A percentile compares a stretch with the other conserved stretches of the same genome.
These are phyloP conservation scores for Phaeophleospora eucalypticola DNA, from an alignment of 2,329 filamentous ascomycete genomes.

Conservation along the genomic window DNA sequence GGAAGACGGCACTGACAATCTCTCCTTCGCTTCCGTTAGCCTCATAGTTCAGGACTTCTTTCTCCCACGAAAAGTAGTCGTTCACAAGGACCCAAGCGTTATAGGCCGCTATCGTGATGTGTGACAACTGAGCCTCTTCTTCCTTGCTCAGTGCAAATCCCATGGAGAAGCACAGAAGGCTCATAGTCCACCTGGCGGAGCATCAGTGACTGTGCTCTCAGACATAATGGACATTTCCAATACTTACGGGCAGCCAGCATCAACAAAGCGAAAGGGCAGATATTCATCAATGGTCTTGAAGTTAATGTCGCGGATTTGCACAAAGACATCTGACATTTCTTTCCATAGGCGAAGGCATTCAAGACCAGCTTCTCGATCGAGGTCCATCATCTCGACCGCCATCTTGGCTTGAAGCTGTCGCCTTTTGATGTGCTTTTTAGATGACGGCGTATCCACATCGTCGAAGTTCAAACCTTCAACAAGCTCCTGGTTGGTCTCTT, in stretches of 20 bases:
- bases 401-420: constrained; percentile 4
- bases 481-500: constrained; percentile 3
- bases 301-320: constrained; percentile 1
- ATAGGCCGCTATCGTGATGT: constrained; percentile 7
- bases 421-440: constrained; percentile 2
- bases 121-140: background rate
- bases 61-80: constrained; percentile 10
- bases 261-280: constrained; percentile 2
- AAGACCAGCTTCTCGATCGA: constrained; percentile 1
- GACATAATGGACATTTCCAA: background rate
- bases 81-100: constrained; percentile 9
- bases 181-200: constrained; percentile 5
- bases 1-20: constrained; percentile 8
- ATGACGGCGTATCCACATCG: background rate
- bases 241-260: constrained; percentile 7
- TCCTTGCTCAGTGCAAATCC: constrained; percentile 5
- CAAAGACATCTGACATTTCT: constrained; percentile 3
- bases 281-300: constrained; percentile 4
- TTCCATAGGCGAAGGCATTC: constrained; percentile 3
- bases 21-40: constrained; percentile 3
- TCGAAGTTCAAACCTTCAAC: constrained; percentile 3
- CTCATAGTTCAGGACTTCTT: constrained; percentile 4
- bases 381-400: constrained; percentile 2
- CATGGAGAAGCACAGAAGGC: constrained; percentile 7
- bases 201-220: too few relatives aligned